These are phyloP conservation scores for Boletus sp. DNA, from an alignment of 1,284 basidiomycete species.

Conservation along the genomic window DNA sequence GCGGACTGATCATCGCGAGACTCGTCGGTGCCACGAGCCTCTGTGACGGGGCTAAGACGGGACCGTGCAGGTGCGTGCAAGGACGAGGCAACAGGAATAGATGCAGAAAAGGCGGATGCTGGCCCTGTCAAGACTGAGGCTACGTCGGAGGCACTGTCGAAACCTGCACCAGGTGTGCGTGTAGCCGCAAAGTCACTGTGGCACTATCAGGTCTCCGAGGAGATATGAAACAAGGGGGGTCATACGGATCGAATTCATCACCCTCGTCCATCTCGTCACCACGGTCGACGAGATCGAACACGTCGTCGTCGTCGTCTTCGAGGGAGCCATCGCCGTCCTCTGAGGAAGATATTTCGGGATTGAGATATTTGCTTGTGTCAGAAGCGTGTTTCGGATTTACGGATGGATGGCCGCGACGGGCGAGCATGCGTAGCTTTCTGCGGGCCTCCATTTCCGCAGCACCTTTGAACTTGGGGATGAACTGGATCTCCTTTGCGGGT, in stretches of 20 bases:
- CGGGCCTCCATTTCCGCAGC: conserved; percentile 77
- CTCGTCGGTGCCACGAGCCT: conserved; percentile 36
- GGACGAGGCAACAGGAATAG: conserved; percentile 50
- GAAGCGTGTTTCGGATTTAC: conserved; percentile 29
- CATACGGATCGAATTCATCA: conserved; percentile 74
- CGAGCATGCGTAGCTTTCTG: conserved; percentile 56
- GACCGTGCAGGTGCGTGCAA: conserved; percentile 43
- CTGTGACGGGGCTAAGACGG: conserved; percentile 67
- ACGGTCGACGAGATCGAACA: conserved; percentile 48
- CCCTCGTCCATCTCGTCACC: conserved; percentile 57
- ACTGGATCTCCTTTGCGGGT: conserved; percentile 49
- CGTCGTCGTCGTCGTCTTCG: conserved; percentile 44
- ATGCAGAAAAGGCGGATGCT: conserved; percentile 46
- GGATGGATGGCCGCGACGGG: conserved; percentile 44
- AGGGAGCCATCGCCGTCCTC: conserved; percentile 45
- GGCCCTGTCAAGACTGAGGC: conserved; percentile 51
- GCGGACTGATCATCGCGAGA: conserved; percentile 15
- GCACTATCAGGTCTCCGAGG: conserved; percentile 1
- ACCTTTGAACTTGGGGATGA: conserved; percentile 70
- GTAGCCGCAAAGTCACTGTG: conserved; percentile 49
- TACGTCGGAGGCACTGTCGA: conserved; percentile 56
- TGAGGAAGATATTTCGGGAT: conserved; percentile 51
- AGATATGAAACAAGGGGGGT: conserved; percentile 13
- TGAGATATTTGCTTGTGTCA: conserved; percentile 29
- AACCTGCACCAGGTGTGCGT: conserved; percentile 43